Base-by-base conservation (phyloP, 1,139 yeast species). In the Kurtzmaniella quercitrusa region DNA sequence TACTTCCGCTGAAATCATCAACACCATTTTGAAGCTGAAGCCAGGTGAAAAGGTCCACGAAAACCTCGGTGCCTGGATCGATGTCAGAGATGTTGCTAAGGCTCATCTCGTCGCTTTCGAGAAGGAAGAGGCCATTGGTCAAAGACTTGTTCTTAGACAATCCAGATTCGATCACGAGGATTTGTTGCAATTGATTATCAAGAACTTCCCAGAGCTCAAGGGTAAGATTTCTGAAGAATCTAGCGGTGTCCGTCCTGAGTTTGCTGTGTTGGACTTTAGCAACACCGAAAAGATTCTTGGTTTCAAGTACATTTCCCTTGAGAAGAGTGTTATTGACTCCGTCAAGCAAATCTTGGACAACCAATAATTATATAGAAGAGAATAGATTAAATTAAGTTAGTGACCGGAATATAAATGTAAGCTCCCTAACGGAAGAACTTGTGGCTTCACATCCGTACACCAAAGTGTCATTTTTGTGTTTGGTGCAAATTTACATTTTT, bases 41-140 rank as follows among this genome's bases (percentile, higher is more conserved):
- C 26, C 54, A 2, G 40, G 41, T 20, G 56, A 45, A 17, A 38
- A 37, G 8, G 39, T 58, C 18, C 57, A 60, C 11, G 45, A 44
- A 18, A n/a, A 14, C n/a, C 39, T 28, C 4, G 64, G 61, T 15
- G 49, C 47, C 2, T 61, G 53, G 53, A 65, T 71, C 36, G 82
- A 78, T 51, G 83, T 78, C 2, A 64, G 82, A 43, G 81, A 78
- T 51, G 74, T 74, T 6, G 80, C 82, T 4, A 56, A 53, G 45
- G 79, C 80, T 12, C 84, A 78, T 54, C 55, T 77, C 11, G 50
- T 54, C 34, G 76, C 76, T 1, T 59, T 76, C 45, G 68, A 68
- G 47, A 52, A 50, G 34, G 56, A 52, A 15, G 54, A 51, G 6
- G 57, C 63, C n/a, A 45, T 45, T 15, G 56, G 55, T 23, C 52